phyloP scores from a whole-genome alignment of 2,329 filamentous ascomycete species.

The Coniosporium tulheliwenetii region DNA sequence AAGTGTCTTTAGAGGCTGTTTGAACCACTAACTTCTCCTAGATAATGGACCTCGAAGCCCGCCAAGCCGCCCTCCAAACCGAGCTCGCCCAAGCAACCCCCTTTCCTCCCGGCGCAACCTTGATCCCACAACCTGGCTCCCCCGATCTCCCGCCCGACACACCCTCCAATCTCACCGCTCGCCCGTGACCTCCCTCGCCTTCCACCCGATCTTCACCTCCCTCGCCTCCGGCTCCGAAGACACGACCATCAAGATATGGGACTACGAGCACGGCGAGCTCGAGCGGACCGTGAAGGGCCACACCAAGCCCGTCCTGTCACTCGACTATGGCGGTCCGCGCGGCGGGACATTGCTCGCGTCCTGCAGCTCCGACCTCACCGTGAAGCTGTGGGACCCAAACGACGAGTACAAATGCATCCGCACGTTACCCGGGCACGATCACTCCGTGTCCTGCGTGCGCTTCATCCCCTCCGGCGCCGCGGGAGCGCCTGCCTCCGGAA shows the following conservation, averaged over 20 bases:
- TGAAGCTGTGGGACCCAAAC: conserved; percentile 86
- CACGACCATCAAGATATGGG: conserved; percentile 91
- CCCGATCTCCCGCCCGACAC: conserved; percentile 66
- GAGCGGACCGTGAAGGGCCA: conserved; percentile 86
- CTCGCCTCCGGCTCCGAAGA: conserved; percentile 85
- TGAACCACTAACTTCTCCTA: conserved; percentile 19
- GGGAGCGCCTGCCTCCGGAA: conserved; percentile 63
- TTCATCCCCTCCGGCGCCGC: conserved; percentile 76
- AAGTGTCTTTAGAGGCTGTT: conserved; percentile 2
- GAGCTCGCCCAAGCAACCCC: conserved; percentile 74
- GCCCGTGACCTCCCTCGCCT: conserved; percentile 75
- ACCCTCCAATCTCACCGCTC: conserved; percentile 69
- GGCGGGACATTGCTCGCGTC: conserved; percentile 67
- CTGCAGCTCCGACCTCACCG: conserved; percentile 78
- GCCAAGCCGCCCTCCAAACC: conserved; percentile 55
- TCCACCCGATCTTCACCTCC: conserved; percentile 83
- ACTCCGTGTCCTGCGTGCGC: conserved; percentile 75
- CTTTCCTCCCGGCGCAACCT: conserved; percentile 64
- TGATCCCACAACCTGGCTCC: conserved; percentile 76
- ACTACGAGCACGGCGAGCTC: conserved; percentile 85
- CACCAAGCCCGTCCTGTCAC: conserved; percentile 72
- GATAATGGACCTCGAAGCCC: conserved; percentile 87
- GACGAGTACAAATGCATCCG: conserved; percentile 93
- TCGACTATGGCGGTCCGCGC: conserved; percentile 78
- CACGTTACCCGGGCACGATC: conserved; percentile 80